phyloP scores from a whole-genome alignment of 805 yeast genomes.

The Kazachstania bromeliacearum region DNA sequence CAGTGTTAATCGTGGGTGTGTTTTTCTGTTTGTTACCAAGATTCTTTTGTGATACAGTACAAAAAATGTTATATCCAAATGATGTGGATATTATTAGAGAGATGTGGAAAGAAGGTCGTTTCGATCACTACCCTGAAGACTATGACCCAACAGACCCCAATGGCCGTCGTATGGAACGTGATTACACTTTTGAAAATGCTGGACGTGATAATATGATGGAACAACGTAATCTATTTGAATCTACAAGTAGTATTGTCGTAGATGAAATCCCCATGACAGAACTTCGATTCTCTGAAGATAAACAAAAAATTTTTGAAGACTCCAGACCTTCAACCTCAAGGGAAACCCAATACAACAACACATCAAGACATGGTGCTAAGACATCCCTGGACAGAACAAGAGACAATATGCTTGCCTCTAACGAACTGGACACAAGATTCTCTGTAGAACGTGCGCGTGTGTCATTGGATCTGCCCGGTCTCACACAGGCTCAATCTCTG shows the following conservation, averaged over 20 bases:
- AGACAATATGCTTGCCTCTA: slow-evolving; percentile 29
- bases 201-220: neutral
- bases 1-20: slow-evolving; percentile 52
- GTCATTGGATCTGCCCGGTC: slow-evolving; percentile 35
- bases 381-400: slow-evolving; percentile 34
- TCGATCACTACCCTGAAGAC: slow-evolving; percentile 50
- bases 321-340: no score
- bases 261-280: slow-evolving; percentile 34
- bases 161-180: slow-evolving; percentile 35
- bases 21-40: slow-evolving; percentile 60
- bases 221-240: slow-evolving; percentile 4
- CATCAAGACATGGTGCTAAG: slow-evolving; percentile 14
- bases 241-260: slow-evolving; percentile 26
- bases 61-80: slow-evolving; percentile 46
- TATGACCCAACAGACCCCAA: slow-evolving; percentile 82
- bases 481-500: slow-evolving; percentile 29
- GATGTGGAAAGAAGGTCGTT: slow-evolving; percentile 57
- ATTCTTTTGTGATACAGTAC: slow-evolving; percentile 47
- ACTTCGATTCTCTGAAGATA: slow-evolving; percentile 8
- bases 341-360: no score
- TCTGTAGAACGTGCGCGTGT: slow-evolving; percentile 34
- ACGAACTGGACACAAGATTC: slow-evolving; percentile 31
- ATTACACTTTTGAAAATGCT: neutral
- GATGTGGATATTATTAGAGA: slow-evolving; percentile 72
- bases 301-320: no score